Evolutionary conservation across 2,329 filamentous ascomycete genomes (phyloP).

Genomic region (Scedosporium apiospermum): DNA sequence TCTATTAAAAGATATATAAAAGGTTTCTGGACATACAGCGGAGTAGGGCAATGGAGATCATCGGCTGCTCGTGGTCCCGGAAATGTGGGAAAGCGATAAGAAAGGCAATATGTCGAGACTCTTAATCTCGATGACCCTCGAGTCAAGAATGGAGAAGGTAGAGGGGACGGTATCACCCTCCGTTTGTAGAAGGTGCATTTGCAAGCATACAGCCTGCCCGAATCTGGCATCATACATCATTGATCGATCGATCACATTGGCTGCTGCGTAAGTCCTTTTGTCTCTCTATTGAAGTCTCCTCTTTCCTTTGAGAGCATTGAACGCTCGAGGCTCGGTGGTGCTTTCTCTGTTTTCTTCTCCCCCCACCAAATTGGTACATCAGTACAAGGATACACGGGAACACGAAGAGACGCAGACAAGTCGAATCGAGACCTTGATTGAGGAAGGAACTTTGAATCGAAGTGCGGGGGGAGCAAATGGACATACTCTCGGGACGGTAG

Average conservation of each 20-base stretch:
- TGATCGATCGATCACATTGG: neutral
- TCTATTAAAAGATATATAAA: neutral
- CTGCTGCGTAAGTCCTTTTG: neutral
- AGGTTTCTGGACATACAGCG: neutral
- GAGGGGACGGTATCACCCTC: neutral
- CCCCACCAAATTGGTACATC: neutral
- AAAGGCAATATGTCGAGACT: neutral
- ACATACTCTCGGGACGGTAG: neutral
- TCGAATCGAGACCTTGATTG: neutral
- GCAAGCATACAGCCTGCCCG: neutral
- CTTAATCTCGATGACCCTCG: no score
- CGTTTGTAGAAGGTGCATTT: neutral
- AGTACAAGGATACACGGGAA: neutral
- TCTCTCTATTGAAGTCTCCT: neutral
- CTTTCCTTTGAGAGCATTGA: neutral
- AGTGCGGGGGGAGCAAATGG: neutral
- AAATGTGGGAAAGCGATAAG: neutral
- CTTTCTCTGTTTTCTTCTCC: neutral
- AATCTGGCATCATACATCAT: neutral
- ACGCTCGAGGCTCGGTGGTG: neutral
- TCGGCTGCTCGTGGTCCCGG: neutral
- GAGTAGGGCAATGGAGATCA: neutral
- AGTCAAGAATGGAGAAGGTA: no score
- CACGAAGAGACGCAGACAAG: neutral
- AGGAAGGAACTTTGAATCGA: neutral